Base-by-base conservation (phyloP, 148 eudicot genomes). In the Vaccinium macrocarpon region DNA sequence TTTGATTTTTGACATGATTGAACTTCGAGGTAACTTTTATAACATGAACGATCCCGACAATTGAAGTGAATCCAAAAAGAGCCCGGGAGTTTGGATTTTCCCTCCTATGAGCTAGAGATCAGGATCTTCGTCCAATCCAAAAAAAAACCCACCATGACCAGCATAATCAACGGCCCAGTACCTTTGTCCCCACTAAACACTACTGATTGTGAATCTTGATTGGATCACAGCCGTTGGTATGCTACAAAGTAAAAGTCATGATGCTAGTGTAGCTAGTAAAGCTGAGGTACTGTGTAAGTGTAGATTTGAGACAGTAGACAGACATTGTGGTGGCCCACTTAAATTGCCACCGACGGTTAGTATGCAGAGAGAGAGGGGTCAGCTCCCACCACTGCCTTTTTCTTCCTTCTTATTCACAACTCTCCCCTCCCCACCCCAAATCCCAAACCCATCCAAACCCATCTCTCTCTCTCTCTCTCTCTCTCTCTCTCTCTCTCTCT, bases 321-420 rank as follows among this genome's bases (percentile, higher is more conserved):
- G 82, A 76, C 59, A 25, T 1, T 16, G 83, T 27, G 50, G 61
- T 38, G 82, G 82, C 61, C 87, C 84, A 68, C 82, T 23, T 23
- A 55, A 56, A 46, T 55, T 38, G 48, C 83, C 83, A 87, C 84
- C 81, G 88, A 87, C 81, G 82, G 85, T 64, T 79, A 48, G 88
- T 66, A 55, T 57, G 82, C 21, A 8, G 46, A 42, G 46, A 42
- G 46, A 42, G 46, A 13, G 4, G 19, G 4, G 32, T 0, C 12
- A 27, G 76, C 77, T 21, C 78, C 84, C 85, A 80, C 88, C 91
- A 87, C 90, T 46, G 35, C 78, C 76, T 83, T 94, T 94, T 90
- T 94, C 95, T 91, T 90, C 97, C 97, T 93, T 93, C 95, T 85
- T 93, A 93, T 91, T 93, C 89, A 92, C 96, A 87, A 86, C 73